Evolutionary conservation across 129 eudicot genomes (phyloP), one percentile per base, ranked within the genome.

Genomic region (Chrysanthemum seticuspe): DNA sequence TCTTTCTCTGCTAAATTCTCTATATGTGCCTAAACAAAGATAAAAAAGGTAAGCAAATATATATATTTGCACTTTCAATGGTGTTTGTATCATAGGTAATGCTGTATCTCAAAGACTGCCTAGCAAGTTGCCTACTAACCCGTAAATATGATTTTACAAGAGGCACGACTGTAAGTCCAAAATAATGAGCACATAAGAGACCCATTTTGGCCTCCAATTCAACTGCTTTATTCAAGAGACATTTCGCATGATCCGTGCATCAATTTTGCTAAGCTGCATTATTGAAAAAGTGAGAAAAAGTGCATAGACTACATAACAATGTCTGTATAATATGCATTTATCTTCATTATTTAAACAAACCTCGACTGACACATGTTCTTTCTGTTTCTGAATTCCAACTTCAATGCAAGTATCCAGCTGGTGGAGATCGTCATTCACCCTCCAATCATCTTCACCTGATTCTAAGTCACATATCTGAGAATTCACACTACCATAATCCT

Each of bases 1-100:
- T 90, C 94, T 83, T 90, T 95, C 77, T 90, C 99, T n/a, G 99
- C 97, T 65, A 88, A 80, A 83, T 88, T 91, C 85, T 90, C 99
- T 78, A 95, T 36, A 65, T 73, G 88, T 65, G 97, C 97, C 99
- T 95, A 75, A 31, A 74, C 21, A 25, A 87, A 60, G 61, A 4
- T 6, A 19, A 21, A 58, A 13, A 1, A 66, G 19, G 45, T 10
- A 40, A 18, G 49, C 40, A 25, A 65, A 48, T 11, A 56, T 61
- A 34, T 18, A 70, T 31, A 14, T 61, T 60, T 65, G 6, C 13
- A n/a, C 70, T 14, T 29, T 3, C 23, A 60, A 51, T 5, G 25
- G 53, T 0, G 23, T 36, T 44, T 40, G n/a, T 21, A 25, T 16
- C 15, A 29, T 11, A 27, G 25, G 62, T 5, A n/a, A 52, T 15